Evolutionary conservation across 148 eudicot genomes (phyloP).

Genomic region (Rhododendron henanense): DNA sequence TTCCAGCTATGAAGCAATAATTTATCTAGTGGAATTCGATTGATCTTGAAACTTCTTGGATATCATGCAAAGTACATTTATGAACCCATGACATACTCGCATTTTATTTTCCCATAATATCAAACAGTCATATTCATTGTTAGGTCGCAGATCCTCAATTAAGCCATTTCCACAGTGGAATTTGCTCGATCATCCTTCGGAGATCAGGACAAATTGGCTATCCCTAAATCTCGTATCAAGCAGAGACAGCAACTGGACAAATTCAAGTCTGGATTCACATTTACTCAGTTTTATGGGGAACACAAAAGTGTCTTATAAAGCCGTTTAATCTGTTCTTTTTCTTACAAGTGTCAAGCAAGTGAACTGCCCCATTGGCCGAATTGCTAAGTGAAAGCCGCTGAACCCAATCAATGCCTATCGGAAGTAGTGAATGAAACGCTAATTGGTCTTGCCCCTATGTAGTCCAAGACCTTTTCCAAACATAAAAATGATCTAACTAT

Average conservation of each 20-base stretch:
- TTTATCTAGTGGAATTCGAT: neutral
- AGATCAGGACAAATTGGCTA: neutral
- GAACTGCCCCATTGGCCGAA: neutral
- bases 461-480: neutral
- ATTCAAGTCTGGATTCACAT: neutral
- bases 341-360: neutral
- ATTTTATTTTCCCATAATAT: neutral
- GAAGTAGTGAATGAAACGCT: neutral
- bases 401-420: neutral
- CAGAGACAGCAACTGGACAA: neutral
- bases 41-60: neutral
- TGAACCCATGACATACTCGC: neutral
- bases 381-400: neutral
- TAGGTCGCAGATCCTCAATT: neutral
- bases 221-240: neutral
- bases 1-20: slow-evolving; percentile 3
- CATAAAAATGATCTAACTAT: neutral
- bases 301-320: neutral
- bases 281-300: neutral
- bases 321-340: neutral
- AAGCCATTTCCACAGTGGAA: neutral
- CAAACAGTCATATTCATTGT: neutral
- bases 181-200: neutral
- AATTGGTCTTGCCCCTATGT: neutral
- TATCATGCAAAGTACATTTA: neutral